These are phyloP conservation scores for Fragaria ananassa DNA, from an alignment of 306 rosid species.

Conservation along the genomic window DNA sequence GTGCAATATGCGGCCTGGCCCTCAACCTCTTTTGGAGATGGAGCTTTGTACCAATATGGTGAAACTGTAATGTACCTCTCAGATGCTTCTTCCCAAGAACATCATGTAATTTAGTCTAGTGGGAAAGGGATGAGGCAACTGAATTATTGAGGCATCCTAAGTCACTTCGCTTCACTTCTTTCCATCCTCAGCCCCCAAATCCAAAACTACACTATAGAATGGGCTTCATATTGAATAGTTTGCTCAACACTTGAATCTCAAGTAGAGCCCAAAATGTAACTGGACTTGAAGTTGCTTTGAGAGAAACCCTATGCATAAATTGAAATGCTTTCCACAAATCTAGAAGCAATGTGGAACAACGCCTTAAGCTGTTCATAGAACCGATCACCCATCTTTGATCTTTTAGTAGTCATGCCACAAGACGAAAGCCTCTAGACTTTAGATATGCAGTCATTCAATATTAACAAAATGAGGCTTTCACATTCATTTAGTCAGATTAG, in stretches of 20 bases:
- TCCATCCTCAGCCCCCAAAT: not conserved
- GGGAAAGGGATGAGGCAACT: not conserved
- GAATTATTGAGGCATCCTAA: constrained; percentile 10
- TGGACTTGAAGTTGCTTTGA: not conserved
- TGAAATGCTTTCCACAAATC: not conserved
- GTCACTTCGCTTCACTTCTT: not conserved
- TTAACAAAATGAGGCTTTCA: not conserved
- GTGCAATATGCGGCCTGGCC: constrained; percentile 8
- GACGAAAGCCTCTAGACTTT: not conserved
- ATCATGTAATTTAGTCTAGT: not conserved
- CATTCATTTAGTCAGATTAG: not conserved
- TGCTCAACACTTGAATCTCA: not conserved
- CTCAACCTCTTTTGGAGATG: not conserved
- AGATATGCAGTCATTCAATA: not conserved
- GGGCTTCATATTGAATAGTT: not conserved
- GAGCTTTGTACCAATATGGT: constrained; percentile 1
- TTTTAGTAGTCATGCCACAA: not conserved
- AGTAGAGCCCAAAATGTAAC: not conserved
- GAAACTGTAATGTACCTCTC: not conserved
- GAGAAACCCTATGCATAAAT: not conserved
- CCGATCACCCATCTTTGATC: not conserved
- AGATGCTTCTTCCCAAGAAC: constrained; percentile 7
- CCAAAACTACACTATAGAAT: not conserved
- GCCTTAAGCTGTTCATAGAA: not conserved
- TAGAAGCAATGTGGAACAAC: not conserved